Base-by-base conservation (phyloP, 306 rosid genomes). In the Trichosanthes cucumerina region DNA sequence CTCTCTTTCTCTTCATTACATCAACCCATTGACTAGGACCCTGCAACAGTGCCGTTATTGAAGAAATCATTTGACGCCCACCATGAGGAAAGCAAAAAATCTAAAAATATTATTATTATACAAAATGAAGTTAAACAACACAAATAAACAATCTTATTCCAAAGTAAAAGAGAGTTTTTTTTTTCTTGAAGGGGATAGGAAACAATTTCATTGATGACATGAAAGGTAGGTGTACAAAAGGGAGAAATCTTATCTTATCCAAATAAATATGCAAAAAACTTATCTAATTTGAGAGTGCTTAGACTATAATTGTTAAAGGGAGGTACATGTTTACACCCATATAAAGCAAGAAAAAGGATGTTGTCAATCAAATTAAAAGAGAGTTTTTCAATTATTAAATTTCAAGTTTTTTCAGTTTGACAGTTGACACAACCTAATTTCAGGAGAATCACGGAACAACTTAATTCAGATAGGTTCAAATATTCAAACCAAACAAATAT, bases 1-100 rank as follows among this genome's bases (percentile, higher is more conserved):
- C 97, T 94, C 98, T 89, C 84, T 92, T 94, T 78, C 84, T 88
- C 91, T 88, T 94, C 98, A 94, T 94, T 82, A 94, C 95, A 84
- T 92, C 97, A 75, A 86, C 91, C 98, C 93, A 90, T 73, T 89
- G 91, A 59, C 88, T 72, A 84, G 94, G 80, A 47, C 96, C 95
- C 97, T 94, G 87, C 63, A 84, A 76, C 78, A 47, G 74, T 80
- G 81, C 80, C 81, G 58, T 41, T 74, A 47, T 73, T 57, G 58
- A 76, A 75, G 31, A n/a, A 78, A 74, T 85, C 46, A 78, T 63
- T 75, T 14, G n/a, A 41, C 53, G 16, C 24, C 19, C 16, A 69
- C 19, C 5, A 69, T 6, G 54, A 69, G 54, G 19, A 9, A 39
- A 41, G 73, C 26, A 65, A 43, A 43, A 69, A 23, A 21, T 13